phyloP scores from a whole-genome alignment of 345 rosid genomes.

The Euphorbia peplus region DNA sequence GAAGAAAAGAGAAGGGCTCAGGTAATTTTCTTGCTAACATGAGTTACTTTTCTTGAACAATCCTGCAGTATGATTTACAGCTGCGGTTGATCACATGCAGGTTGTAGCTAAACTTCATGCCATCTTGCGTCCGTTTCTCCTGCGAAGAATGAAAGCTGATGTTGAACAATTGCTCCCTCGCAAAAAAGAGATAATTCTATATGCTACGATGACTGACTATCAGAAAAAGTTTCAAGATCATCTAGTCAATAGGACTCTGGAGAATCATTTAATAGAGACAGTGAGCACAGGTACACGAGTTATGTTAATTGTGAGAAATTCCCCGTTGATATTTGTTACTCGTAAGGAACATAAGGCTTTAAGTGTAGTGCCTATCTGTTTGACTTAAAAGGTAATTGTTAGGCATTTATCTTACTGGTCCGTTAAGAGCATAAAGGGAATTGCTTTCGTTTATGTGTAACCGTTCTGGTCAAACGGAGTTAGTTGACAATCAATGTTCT shows the following conservation, averaged over 20 bases:
- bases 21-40: conserved; percentile 33
- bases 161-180: conserved; percentile 88
- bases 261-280: conserved; percentile 48
- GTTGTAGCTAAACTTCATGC: conserved; percentile 90
- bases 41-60: conserved; percentile 1
- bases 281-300: conserved; percentile 40
- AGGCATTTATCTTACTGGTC: background rate
- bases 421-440: background rate
- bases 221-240: conserved; percentile 89
- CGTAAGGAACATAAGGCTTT: background rate
- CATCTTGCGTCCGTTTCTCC: conserved; percentile 92
- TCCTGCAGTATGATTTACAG: conserved; percentile 10
- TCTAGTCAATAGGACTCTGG: conserved; percentile 70
- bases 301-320: background rate
- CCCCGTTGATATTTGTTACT: background rate
- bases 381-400: background rate
- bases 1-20: conserved; percentile 85
- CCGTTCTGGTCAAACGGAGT: background rate
- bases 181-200: conserved; percentile 87
- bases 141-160: conserved; percentile 88
- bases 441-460: too few species aligned
- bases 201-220: conserved; percentile 80
- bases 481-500: background rate
- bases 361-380: background rate
- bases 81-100: conserved; percentile 40